Evolutionary conservation across 1,284 basidiomycete species (phyloP), one percentile per base, ranked within the genome.

Genomic region (Papiliotrema nemorosa): DNA sequence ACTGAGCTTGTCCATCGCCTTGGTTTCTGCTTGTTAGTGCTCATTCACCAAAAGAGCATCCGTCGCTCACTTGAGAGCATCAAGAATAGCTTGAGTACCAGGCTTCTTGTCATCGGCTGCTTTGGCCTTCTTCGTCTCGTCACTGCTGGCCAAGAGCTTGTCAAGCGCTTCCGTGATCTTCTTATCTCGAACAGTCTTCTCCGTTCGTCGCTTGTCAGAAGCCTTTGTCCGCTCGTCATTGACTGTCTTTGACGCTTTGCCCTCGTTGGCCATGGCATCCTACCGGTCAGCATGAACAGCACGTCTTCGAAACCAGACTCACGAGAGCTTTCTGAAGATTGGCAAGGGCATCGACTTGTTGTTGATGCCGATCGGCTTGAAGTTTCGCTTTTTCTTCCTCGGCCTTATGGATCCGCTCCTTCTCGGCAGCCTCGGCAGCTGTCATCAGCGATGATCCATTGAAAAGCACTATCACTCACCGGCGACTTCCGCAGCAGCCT

Each of bases 31-130:
- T 3, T n/a, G 38, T 64, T 55, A 60, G 53, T 39, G 24, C n/a
- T 42, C 14, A 7, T 9, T 20, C 47, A 12, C 3, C 16, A 18
- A 20, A 9, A 12, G 9, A 10, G 4, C 9, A 26, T 10, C 20
- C 21, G 20, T 16, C 39, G 62, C 66, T 55, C 47, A 69, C 66
- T 72, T 70, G 52, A 73, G 53, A 34, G 67, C 69, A 46, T 75
- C 73, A 24, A 75, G 58, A 21, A 74, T 64, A 6, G 72, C 70
- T 60, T 73, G 69, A 14, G 63, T 67, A 21, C 68, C 65, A 26
- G 68, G 69, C 53, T 73, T 72, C 62, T 73, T 74, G 39, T 62
- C 62, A 27, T 71, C 66, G 12, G 59, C 58, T 20, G 66, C 64
- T 14, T 63, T 57, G 47, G 65, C 64, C 63, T 72, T 74, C 66